These are phyloP conservation scores for Stylosanthes scabra DNA, from an alignment of 331 rosid species.

Conservation along the genomic window DNA sequence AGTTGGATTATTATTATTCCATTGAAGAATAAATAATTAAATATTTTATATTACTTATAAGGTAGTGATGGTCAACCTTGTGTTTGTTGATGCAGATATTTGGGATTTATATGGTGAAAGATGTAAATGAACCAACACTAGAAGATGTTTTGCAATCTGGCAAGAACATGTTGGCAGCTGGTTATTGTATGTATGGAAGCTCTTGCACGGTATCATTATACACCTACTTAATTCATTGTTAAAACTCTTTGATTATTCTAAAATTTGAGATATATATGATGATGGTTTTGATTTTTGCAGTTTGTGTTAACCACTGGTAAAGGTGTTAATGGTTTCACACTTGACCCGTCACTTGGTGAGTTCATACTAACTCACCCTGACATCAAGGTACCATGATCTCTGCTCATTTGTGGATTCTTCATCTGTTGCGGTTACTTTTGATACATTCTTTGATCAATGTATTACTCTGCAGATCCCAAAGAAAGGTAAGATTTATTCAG, in stretches of 20 bases:
- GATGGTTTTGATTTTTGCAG: constrained; percentile 49
- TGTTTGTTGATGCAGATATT: constrained; percentile 61
- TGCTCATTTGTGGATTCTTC: neutral
- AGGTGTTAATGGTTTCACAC: constrained; percentile 97
- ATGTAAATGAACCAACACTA: constrained; percentile 60
- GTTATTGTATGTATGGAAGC: constrained; percentile 98
- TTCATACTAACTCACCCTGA: constrained; percentile 96
- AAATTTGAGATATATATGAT: constrained; percentile 33
- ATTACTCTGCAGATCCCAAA: constrained; percentile 60
- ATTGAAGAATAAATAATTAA: too few relatives aligned
- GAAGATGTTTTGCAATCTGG: constrained; percentile 90
- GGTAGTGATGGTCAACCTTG: constrained; percentile 16
- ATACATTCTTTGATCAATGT: too few relatives aligned
- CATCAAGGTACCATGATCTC: constrained; percentile 65
- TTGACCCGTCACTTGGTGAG: constrained; percentile 98
- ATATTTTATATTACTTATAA: neutral
- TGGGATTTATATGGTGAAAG: constrained; percentile 73
- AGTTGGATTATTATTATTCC: too few relatives aligned
- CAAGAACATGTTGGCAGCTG: constrained; percentile 88
- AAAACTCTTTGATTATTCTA: too few relatives aligned
- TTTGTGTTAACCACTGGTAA: constrained; percentile 79
- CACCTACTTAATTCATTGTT: neutral
- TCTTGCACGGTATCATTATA: constrained; percentile 79
- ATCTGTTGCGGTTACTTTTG: too few relatives aligned
- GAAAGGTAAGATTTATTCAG: constrained; percentile 90